A percentile compares a stretch with the other conserved stretches of the same genome.
phyloP scores from a whole-genome alignment of 768 basidiomycete genomes.

The Leucosporidium creatinivorum region DNA sequence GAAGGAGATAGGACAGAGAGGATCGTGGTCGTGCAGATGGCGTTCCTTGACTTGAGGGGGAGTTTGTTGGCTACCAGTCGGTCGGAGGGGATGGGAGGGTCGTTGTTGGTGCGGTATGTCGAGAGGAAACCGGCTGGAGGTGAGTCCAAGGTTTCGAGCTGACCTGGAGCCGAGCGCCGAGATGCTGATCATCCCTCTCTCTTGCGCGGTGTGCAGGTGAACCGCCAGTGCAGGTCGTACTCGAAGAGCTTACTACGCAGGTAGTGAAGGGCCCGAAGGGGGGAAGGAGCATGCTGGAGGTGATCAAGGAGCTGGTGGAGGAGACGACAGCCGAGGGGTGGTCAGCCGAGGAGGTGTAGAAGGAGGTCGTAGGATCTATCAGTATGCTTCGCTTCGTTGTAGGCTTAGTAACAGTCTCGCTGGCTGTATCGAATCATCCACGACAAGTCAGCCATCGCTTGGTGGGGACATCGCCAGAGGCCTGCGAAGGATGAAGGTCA shows the following conservation, averaged over 20 bases:
- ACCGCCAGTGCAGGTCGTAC: background rate
- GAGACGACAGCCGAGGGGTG: constrained; percentile 1
- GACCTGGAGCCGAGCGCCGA: background rate
- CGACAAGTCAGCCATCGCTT: too few species aligned
- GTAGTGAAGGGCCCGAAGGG: background rate
- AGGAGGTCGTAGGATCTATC: background rate
- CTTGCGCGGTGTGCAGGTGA: background rate
- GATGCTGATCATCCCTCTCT: background rate
- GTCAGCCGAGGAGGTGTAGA: background rate
- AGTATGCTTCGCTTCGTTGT: background rate
- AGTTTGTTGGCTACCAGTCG: background rate
- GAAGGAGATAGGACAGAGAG: background rate
- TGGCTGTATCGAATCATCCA: too few species aligned
- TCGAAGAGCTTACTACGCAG: background rate
- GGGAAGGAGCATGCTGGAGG: background rate
- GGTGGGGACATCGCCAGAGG: too few species aligned
- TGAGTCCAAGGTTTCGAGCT: background rate
- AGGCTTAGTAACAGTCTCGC: too few species aligned
- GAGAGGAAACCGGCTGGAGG: background rate
- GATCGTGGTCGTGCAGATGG: background rate
- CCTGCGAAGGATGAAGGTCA: background rate
- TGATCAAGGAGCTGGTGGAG: background rate
- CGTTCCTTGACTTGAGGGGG: background rate
- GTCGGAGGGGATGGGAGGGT: background rate
- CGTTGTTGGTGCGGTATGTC: background rate